Evolutionary conservation across 192 early-diverging fungal species (phyloP), one percentile per base, ranked within the genome.

Genomic region (Spinellus fusiger): DNA sequence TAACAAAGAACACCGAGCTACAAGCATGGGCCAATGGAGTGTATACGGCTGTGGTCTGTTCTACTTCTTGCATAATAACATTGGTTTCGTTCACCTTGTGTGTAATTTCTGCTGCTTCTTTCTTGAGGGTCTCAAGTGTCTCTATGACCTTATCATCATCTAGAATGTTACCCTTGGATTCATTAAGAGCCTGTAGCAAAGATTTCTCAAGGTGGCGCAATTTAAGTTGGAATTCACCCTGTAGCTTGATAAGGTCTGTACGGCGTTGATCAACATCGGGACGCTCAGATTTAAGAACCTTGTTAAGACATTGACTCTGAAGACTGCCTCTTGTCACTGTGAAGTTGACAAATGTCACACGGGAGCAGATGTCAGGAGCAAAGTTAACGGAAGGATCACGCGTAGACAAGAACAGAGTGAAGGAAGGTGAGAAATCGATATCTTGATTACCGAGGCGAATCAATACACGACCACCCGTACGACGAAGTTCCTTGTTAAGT

Each of bases 331-430:
- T 86, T 15, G 98, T 99, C 16, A 98, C 91, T 0, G 96, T 95
- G 66, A 98, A 99, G 86, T 98, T 99, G 47, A 99, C 94, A 78
- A 99, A 96, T 1, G 98, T 98, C 3, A 98, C 95, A 40, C 98
- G 89, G 65, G 86, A 89, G 80, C 89, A 95, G 16, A 99, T 85
- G 66, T 99, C 98, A 0, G 98, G 94, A n/a, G 91, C 79, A 80
- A 98, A 97, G 69, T 79, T 76, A 32, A 94, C 90, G 3, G 91
- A 88, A 13, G 98, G 91, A 68, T 99, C 94, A 61, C 94, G 86
- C 2, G 96, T 99, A 5, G 93, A 80, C 65, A 99, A 69, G 80
- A 95, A 96, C 23, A 98, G 73, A 3, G 88, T 91, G 77, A 99
- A 99, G 12, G 93, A 79, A 12, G 98, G 96, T 31, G 95, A 98